These are phyloP conservation scores for Glycine latifolia DNA, from an alignment of 306 rosid genomes.

Conservation along the genomic window DNA sequence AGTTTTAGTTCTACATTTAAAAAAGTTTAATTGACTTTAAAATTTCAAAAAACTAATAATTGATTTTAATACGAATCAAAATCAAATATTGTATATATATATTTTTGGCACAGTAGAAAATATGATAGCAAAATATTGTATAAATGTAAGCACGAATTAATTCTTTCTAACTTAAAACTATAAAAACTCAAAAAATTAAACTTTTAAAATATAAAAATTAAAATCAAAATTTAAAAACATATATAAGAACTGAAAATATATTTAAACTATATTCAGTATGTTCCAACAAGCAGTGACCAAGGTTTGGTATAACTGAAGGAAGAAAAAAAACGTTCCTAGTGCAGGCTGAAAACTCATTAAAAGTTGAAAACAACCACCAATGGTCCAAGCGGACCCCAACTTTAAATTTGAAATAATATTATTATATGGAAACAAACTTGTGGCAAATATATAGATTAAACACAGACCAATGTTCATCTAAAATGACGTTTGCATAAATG, in stretches of 20 bases:
- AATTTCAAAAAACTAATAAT: neutral
- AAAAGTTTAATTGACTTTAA: neutral
- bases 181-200: neutral
- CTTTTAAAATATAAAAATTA: neutral
- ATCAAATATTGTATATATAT: neutral
- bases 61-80: neutral
- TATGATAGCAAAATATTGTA: too few relatives aligned
- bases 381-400: conserved; percentile 44
- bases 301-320: neutral
- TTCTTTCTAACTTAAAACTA: neutral
- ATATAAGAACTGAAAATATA: neutral
- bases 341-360: conserved; percentile 10
- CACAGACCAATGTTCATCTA: neutral
- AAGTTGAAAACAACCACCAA: conserved; percentile 31
- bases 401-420: neutral
- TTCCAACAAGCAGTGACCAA: neutral
- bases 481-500: conserved; percentile 23
- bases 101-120: too few relatives aligned
- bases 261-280: neutral
- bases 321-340: neutral
- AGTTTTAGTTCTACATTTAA: neutral
- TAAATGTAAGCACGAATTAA: neutral
- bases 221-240: neutral
- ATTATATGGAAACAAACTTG: neutral
- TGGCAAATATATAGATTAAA: neutral